phyloP scores from a whole-genome alignment of 768 basidiomycete genomes.

The Kwoniella europaea region DNA sequence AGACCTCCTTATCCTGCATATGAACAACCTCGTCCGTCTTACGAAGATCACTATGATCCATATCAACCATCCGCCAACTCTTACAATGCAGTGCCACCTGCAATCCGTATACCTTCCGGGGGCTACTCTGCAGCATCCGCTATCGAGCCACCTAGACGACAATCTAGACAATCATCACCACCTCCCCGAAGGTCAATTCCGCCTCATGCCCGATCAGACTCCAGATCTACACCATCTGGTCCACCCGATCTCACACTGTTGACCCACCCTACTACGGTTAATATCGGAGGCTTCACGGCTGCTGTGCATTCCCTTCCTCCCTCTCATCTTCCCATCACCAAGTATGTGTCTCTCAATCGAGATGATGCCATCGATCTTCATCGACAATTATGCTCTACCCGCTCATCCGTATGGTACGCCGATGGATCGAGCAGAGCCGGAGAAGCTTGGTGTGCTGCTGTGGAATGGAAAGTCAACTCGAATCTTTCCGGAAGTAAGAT shows the following conservation, averaged over 20 bases:
- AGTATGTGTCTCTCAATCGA: constrained; percentile 42
- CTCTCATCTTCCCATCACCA: constrained; percentile 48
- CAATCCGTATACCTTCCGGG: constrained; percentile 11
- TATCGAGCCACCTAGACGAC: constrained; percentile 12
- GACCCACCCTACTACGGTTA: constrained; percentile 38
- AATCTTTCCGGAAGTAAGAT: constrained; percentile 49
- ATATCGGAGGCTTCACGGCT: constrained; percentile 34
- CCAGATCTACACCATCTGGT: background rate
- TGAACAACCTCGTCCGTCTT: constrained; percentile 41
- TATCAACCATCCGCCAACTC: constrained; percentile 37
- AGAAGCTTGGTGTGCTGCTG: constrained; percentile 55
- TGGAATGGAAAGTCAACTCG: constrained; percentile 52
- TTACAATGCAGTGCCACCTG: constrained; percentile 25
- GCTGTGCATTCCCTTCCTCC: constrained; percentile 44
- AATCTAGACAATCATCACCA: constrained; percentile 14
- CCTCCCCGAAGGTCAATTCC: constrained; percentile 12
- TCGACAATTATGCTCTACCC: constrained; percentile 34
- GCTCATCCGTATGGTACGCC: constrained; percentile 48
- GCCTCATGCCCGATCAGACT: background rate
- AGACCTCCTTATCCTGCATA: constrained; percentile 29
- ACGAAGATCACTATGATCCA: constrained; percentile 49
- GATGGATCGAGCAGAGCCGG: constrained; percentile 50
- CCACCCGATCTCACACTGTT: constrained; percentile 31
- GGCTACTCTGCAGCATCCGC: constrained; percentile 12
- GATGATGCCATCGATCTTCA: constrained; percentile 49